Evolutionary conservation across 2,329 filamentous ascomycete genomes (phyloP), one percentile per base, ranked within the genome.

Genomic region (Balansia obtecta): DNA sequence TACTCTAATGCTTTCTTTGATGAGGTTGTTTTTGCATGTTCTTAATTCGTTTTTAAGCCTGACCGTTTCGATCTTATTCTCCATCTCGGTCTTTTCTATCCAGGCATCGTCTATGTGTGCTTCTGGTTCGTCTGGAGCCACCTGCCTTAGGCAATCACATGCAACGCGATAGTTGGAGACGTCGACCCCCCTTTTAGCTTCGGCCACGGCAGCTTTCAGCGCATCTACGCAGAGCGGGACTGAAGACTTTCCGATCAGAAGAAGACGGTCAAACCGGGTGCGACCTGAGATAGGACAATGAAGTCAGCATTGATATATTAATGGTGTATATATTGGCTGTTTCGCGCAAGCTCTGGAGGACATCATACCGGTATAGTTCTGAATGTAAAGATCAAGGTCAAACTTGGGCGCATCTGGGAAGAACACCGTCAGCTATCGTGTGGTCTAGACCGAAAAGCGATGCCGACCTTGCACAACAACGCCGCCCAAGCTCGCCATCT

Each of bases 1-100:
- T 73, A 94, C 89, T 58, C 90, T 72, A 60, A 97, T 95, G 70
- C 89, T 96, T 70, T 98, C 93, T 65, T 96, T 95, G 60, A 98
- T 89, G 42, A 97, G 71, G 60, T 97, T 98, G 63, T 96, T 95
- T 69, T 93, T 95, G 68, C 97, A 97, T 1, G 84, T 85, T 65
- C 89, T 90, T 18, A 98, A 73, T 66, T 97, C 88, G 15, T 77
- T 72, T 63, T 96, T 88, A 50, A 97, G 73, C n/a, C 85, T 79
- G 50, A 80, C 74, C 1, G 83, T 83, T 65, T 95, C 85, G 1
- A 71, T 69, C 57, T 79, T 79, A 59, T 90, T 87, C 48, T 76
- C 71, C 54, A 79, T 79, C 20, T 82, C 79, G 38, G 77, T 84
- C 52, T 70, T 73, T 8, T 84, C 76, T n/a, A 85, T 76, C 91